Conservation (phyloP, 1,284 basidiomycete genomes). For the Melanopsichium pennsylvanicum region DNA sequence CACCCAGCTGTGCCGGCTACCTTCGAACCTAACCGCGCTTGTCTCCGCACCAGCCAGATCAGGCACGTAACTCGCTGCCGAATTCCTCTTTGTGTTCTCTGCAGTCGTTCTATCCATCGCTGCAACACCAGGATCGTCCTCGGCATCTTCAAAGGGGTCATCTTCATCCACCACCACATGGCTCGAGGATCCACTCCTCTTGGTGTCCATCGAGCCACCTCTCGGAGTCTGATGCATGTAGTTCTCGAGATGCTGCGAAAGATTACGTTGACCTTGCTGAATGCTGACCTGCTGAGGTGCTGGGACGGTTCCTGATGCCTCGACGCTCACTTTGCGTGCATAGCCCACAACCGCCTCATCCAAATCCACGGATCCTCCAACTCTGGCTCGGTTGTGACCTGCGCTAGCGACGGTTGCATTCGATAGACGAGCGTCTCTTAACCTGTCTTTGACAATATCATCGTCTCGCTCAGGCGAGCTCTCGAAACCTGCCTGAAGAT, state of each 20-base stretch:
- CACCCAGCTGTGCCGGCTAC: constrained; percentile 17
- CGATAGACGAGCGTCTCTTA: background rate
- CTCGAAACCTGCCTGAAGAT: constrained; percentile 45
- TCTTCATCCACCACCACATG: constrained; percentile 7
- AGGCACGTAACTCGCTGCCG: constrained; percentile 39
- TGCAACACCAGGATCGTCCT: constrained; percentile 28
- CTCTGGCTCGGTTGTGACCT: constrained; percentile 7
- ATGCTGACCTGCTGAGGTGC: constrained; percentile 36
- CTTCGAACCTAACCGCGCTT: constrained; percentile 21
- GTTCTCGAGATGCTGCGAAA: constrained; percentile 41
- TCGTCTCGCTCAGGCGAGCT: constrained; percentile 26
- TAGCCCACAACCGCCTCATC: constrained; percentile 36
- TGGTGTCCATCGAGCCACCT: constrained; percentile 22
- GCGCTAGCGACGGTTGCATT: background rate
- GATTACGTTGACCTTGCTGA: constrained; percentile 35
- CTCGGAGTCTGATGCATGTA: constrained; percentile 15
- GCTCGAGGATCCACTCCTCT: constrained; percentile 5
- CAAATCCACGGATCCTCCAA: constrained; percentile 22
- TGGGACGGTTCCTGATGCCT: constrained; percentile 24
- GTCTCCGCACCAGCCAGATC: constrained; percentile 28
- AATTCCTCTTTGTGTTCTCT: constrained; percentile 38
- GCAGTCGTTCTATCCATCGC: constrained; percentile 14
- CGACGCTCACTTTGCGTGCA: constrained; percentile 43
- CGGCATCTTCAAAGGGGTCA: constrained; percentile 54
- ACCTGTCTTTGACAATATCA: constrained; percentile 3